A percentile compares a stretch with the other conserved stretches of the same genome.
phyloP scores from a whole-genome alignment of 768 basidiomycete species.

The Pleurotus tuoliensis region DNA sequence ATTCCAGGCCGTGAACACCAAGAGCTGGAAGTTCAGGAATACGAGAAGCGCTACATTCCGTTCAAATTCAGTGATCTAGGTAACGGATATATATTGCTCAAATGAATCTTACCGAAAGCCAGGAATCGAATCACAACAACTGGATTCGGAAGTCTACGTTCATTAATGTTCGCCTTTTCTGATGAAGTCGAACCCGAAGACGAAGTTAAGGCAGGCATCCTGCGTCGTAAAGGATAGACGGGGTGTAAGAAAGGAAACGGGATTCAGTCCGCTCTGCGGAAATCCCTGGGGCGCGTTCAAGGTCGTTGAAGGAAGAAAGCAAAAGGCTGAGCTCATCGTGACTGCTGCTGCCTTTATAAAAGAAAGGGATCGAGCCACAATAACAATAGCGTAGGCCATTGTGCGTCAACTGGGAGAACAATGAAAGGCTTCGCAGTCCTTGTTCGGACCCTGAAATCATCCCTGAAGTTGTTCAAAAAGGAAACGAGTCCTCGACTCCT shows the following conservation, averaged over 20 bases:
- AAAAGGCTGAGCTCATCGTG: neutral
- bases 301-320: neutral
- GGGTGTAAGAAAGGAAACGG: slow-evolving; percentile 5
- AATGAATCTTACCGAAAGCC: slow-evolving; percentile 45
- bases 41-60: slow-evolving; percentile 37
- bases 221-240: neutral
- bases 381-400: too few species aligned
- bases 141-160: slow-evolving; percentile 36
- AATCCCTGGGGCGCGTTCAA: neutral
- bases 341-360: neutral
- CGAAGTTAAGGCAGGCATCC: neutral
- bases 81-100: neutral
- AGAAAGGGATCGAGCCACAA: neutral
- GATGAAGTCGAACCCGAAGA: neutral
- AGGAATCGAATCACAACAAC: slow-evolving; percentile 58
- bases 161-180: neutral
- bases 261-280: slow-evolving; percentile 6
- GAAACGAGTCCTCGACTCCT: too few species aligned
- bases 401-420: too few species aligned
- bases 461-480: too few species aligned
- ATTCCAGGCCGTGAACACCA: slow-evolving; percentile 61
- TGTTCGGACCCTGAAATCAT: too few species aligned
- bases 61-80: neutral
- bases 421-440: too few species aligned
- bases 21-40: slow-evolving; percentile 46